These are phyloP conservation scores for Xylaria sp. DNA, from an alignment of 2,329 filamentous ascomycete genomes.

Conservation along the genomic window DNA sequence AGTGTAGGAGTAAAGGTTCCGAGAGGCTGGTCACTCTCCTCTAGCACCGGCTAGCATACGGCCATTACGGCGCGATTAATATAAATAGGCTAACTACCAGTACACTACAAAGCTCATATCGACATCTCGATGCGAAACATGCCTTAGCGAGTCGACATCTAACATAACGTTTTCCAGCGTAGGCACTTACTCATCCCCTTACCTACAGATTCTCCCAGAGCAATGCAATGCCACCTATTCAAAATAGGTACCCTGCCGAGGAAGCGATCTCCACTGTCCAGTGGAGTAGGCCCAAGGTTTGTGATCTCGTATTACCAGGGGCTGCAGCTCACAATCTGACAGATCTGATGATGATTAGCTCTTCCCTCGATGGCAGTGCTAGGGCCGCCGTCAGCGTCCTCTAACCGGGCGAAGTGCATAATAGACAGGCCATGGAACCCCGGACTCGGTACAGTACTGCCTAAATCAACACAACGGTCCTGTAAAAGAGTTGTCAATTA, in stretches of 20 bases:
- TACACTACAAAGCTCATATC: background rate
- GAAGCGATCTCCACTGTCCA: background rate
- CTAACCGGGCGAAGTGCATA: slow-evolving; percentile 1
- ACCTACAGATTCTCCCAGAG: background rate
- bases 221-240: slow-evolving; percentile 9
- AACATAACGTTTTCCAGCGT: background rate
- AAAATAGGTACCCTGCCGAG: background rate
- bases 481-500: background rate
- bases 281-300: slow-evolving; percentile 14
- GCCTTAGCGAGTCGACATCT: background rate
- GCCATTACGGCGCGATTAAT: background rate
- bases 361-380: background rate
- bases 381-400: slow-evolving; percentile 4
- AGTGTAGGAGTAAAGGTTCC: background rate
- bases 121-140: background rate
- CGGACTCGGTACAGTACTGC: background rate
- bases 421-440: background rate
- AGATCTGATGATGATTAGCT: background rate
- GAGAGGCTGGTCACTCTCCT: slow-evolving; percentile 7
- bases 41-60: background rate
- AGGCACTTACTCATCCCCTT: background rate
- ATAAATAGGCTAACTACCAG: background rate
- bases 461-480: background rate
- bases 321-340: slow-evolving; percentile 13
- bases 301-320: slow-evolving; percentile 27